Percentiles rank a stretch among this genome's conserved stretches.
These are phyloP conservation scores for Suillus occidentalis DNA, from an alignment of 768 basidiomycete species.

Conservation along the genomic window DNA sequence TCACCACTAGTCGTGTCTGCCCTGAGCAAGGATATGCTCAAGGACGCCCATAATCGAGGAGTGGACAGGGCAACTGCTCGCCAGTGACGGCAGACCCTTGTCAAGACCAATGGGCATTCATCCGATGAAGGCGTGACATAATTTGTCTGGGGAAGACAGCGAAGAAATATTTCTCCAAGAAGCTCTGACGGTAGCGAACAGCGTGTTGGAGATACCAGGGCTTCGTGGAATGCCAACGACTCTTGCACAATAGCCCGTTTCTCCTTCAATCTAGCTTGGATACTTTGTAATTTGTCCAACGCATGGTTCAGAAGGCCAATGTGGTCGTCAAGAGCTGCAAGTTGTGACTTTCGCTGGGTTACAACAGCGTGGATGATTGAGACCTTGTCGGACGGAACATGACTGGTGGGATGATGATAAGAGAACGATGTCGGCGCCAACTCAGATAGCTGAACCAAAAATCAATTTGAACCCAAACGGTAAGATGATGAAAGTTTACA, in stretches of 20 bases:
- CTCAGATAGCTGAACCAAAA: conserved; percentile 8
- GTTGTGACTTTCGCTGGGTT: conserved; percentile 19
- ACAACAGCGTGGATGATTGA: conserved; percentile 20
- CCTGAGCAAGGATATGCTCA: conserved; percentile 22
- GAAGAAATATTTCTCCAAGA: conserved; percentile 30
- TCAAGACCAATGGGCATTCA: conserved; percentile 27
- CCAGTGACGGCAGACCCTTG: conserved; percentile 31
- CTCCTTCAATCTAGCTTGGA: conserved; percentile 21
- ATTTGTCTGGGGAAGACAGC: conserved; percentile 24
- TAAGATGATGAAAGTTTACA: conserved; percentile 3
- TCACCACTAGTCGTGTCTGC: conserved; percentile 14
- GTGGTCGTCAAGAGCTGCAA: conserved; percentile 21
- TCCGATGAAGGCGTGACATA: conserved; percentile 24
- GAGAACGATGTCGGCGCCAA: conserved; percentile 23
- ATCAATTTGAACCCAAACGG: neutral
- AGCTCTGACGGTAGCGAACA: conserved; percentile 29
- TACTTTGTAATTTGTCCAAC: conserved; percentile 18
- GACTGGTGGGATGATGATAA: conserved; percentile 9
- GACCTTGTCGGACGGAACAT: conserved; percentile 18
- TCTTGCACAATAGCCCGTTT: conserved; percentile 15
- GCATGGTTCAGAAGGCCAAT: conserved; percentile 18
- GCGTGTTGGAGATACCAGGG: conserved; percentile 20
- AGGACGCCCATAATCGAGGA: conserved; percentile 33
- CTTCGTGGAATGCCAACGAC: conserved; percentile 26
- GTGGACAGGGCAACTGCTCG: conserved; percentile 31